Evolutionary conservation across 208 protist genomes (phyloP).

Genomic region (Crithidia expoeki): DNA sequence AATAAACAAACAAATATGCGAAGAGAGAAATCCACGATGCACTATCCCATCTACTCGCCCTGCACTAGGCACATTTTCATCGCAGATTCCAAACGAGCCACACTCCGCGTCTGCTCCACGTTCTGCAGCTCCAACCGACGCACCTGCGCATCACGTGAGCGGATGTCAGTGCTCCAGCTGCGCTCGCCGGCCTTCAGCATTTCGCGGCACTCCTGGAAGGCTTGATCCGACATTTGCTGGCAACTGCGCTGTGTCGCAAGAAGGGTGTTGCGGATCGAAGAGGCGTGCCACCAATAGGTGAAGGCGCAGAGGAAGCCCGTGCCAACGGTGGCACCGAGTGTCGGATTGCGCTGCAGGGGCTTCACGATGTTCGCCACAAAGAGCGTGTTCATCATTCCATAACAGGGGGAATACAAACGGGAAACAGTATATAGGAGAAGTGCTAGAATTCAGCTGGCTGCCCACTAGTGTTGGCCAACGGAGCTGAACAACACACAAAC

Average conservation of each 20-base stretch:
- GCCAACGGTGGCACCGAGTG: slow-evolving; percentile 51
- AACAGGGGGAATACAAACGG: background rate
- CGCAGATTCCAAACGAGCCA: slow-evolving; percentile 73
- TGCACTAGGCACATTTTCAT: slow-evolving; percentile 83
- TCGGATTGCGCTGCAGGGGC: slow-evolving; percentile 54
- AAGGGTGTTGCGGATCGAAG: slow-evolving; percentile 53
- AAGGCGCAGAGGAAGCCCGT: slow-evolving; percentile 58
- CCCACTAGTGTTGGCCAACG: too few species aligned
- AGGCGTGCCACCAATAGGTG: slow-evolving; percentile 80
- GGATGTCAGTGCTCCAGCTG: slow-evolving; percentile 68
- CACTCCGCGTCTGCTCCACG: slow-evolving; percentile 87
- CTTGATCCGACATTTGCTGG: slow-evolving; percentile 47
- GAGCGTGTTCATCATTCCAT: slow-evolving; percentile 43
- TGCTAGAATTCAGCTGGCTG: too few species aligned
- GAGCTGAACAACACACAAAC: too few species aligned
- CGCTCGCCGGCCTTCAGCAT: slow-evolving; percentile 72
- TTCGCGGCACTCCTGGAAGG: slow-evolving; percentile 69
- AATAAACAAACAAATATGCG: slow-evolving; percentile 8
- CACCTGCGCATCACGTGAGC: slow-evolving; percentile 71
- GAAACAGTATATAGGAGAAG: too few species aligned
- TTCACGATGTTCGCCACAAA: slow-evolving; percentile 46
- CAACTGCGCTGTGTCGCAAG: slow-evolving; percentile 58
- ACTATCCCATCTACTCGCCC: too few species aligned
- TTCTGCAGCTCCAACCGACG: slow-evolving; percentile 87
- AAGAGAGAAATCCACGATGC: too few species aligned